These are phyloP conservation scores for Takakia lepidozioides DNA, from an alignment of 225 moss, liverwort and hornwort genomes.

Conservation along the genomic window DNA sequence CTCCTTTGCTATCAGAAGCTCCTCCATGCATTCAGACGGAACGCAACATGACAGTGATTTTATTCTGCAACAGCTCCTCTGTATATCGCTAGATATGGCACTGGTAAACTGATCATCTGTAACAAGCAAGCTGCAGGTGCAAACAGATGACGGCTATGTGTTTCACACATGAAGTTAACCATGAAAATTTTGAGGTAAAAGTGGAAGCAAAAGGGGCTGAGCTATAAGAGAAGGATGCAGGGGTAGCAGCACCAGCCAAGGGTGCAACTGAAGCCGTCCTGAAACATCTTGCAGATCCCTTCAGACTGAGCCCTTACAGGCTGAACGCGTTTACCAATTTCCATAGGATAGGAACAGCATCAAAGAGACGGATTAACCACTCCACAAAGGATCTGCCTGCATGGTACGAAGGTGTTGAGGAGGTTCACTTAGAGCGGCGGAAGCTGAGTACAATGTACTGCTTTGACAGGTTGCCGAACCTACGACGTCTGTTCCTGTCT, in stretches of 20 bases:
- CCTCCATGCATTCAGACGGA: no score
- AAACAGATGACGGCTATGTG: conserved; percentile 28
- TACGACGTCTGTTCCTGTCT: conserved; percentile 73
- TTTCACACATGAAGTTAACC: conserved; percentile 14
- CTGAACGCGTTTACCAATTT: conserved; percentile 54
- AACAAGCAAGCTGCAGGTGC: no score
- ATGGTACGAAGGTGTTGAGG: conserved; percentile 83
- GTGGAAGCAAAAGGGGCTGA: conserved; percentile 20
- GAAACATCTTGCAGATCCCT: conserved; percentile 57
- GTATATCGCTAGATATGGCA: no score
- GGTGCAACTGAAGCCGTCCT: conserved; percentile 15
- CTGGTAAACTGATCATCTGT: no score
- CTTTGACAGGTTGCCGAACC: conserved; percentile 76
- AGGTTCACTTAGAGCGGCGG: conserved; percentile 77
- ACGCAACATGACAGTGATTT: no score
- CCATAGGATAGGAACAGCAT: conserved; percentile 34
- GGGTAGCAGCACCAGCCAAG: conserved; percentile 27
- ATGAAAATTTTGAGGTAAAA: conserved; percentile 10
- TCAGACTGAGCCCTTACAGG: conserved; percentile 60
- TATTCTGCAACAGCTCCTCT: no score
- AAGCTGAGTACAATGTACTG: conserved; percentile 81
- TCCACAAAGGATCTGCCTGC: conserved; percentile 21
- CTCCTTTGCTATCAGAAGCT: no score
- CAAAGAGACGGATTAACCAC: conserved; percentile 25
- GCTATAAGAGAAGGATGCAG: conserved; percentile 14